These are phyloP conservation scores for Tetrapisispora fleetii DNA, from an alignment of 805 yeast species.

Conservation along the genomic window DNA sequence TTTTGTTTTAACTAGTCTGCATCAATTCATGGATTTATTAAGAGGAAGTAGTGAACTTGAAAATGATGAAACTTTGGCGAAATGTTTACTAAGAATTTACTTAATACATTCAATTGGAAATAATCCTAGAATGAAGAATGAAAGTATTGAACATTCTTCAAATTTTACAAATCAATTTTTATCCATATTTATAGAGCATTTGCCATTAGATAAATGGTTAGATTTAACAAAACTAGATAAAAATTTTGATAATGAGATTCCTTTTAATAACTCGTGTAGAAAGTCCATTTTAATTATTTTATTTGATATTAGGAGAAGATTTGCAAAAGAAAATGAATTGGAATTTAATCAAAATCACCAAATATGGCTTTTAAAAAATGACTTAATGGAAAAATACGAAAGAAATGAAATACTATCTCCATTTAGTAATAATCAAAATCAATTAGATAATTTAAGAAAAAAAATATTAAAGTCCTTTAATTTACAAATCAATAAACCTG, in stretches of 20 bases:
- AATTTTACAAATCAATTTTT: conserved; percentile 3
- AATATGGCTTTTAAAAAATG: conserved; percentile 7
- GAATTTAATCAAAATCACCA: conserved; percentile 4
- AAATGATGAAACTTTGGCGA: conserved; percentile 7
- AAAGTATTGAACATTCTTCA: background rate
- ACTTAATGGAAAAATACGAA: background rate
- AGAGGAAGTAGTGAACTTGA: background rate
- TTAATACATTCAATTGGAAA: conserved; percentile 6
- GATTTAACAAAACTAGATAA: conserved; percentile 1
- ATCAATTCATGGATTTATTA: conserved; percentile 8
- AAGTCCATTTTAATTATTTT: conserved; percentile 13
- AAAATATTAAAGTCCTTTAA: conserved; percentile 7
- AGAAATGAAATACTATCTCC: conserved; percentile 4
- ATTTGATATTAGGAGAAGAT: conserved; percentile 18
- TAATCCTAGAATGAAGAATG: background rate
- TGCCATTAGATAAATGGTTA: conserved; percentile 16
- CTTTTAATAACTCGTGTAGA: conserved; percentile 6
- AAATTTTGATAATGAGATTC: background rate
- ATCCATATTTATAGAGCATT: conserved; percentile 8
- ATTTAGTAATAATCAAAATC: conserved; percentile 10
- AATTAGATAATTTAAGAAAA: conserved; percentile 17
- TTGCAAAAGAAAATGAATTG: conserved; percentile 1
- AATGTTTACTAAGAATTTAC: conserved; percentile 19
- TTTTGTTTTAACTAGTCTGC: conserved; percentile 11
- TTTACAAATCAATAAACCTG: background rate